Conservation (phyloP, 495 filamentous ascomycete species). For the Podospora appendiculata region DNA sequence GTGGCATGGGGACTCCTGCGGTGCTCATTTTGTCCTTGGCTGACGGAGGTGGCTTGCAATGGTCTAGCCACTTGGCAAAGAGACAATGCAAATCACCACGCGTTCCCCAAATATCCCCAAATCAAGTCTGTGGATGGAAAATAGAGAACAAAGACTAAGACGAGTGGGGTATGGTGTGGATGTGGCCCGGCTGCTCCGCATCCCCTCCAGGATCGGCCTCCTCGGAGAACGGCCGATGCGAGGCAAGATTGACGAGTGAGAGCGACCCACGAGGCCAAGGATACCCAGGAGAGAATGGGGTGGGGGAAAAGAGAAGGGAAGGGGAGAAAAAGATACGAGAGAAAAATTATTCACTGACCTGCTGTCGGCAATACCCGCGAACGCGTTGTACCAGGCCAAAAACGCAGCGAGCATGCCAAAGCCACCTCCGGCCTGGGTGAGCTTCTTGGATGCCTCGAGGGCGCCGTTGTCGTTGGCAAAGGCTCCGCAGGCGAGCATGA, state of each 20-base stretch:
- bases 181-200: not conserved
- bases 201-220: too few relatives aligned
- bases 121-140: not conserved
- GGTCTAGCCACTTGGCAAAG: slow-evolving; percentile 10
- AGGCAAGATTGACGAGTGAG: not conserved
- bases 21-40: not conserved
- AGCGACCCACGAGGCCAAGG: not conserved
- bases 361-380: slow-evolving; percentile 92
- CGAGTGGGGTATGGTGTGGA: not conserved
- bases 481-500: slow-evolving; percentile 75
- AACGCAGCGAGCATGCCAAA: slow-evolving; percentile 89
- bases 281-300: not conserved
- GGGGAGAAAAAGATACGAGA: not conserved
- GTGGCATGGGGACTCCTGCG: too few relatives aligned
- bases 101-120: not conserved
- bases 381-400: slow-evolving; percentile 92
- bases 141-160: not conserved
- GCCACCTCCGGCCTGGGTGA: slow-evolving; percentile 74
- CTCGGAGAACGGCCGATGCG: too few relatives aligned
- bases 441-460: slow-evolving; percentile 14
- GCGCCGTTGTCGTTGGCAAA: slow-evolving; percentile 37
- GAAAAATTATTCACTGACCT: slow-evolving; percentile 40
- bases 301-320: not conserved
- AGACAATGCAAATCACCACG: not conserved
- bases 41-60: slow-evolving; percentile 18